Conservation (phyloP, 495 filamentous ascomycete genomes). For the Sabuloglossum arenarium region DNA sequence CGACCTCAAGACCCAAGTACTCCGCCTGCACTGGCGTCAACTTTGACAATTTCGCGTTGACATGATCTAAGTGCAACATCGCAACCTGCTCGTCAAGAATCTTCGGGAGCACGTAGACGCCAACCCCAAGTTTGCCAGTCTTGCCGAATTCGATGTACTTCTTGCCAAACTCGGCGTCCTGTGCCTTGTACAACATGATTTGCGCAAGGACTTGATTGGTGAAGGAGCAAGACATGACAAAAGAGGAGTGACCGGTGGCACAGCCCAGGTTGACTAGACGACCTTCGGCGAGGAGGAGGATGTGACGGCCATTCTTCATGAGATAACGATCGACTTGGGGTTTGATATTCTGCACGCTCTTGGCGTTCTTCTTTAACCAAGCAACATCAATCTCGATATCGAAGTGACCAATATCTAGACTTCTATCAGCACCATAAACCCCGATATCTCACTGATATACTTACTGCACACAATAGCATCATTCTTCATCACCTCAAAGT, state of each 20-base stretch:
- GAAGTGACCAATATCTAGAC: slow-evolving; percentile 94
- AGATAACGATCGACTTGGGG: slow-evolving; percentile 96
- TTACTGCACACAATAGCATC: slow-evolving; percentile 98
- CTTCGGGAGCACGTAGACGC: slow-evolving; percentile 97
- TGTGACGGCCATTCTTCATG: slow-evolving; percentile 84
- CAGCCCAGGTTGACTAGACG: slow-evolving; percentile 98
- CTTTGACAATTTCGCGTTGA: slow-evolving; percentile 81
- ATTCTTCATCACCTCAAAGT: slow-evolving; percentile 96
- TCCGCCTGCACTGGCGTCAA: slow-evolving; percentile 75
- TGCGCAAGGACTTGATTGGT: slow-evolving; percentile 99
- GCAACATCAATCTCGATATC: slow-evolving; percentile 99
- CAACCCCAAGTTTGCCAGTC: slow-evolving; percentile 67
- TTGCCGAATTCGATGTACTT: slow-evolving; percentile 96
- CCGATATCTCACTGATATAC: slow-evolving; percentile 15
- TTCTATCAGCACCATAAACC: not conserved
- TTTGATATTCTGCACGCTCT: slow-evolving; percentile 94
- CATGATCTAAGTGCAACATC: slow-evolving; percentile 75
- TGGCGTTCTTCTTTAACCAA: slow-evolving; percentile 92
- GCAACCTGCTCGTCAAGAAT: slow-evolving; percentile 97
- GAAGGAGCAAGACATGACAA: slow-evolving; percentile 99
- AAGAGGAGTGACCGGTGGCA: slow-evolving; percentile 96
- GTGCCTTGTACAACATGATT: slow-evolving; percentile 91
- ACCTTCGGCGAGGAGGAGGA: slow-evolving; percentile 95
- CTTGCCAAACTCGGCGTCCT: slow-evolving; percentile 65
- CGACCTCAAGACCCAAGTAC: slow-evolving; percentile 64